These are phyloP conservation scores for Phytophthora sojae DNA, from an alignment of 352 stramenopile genomes.

Conservation along the genomic window DNA sequence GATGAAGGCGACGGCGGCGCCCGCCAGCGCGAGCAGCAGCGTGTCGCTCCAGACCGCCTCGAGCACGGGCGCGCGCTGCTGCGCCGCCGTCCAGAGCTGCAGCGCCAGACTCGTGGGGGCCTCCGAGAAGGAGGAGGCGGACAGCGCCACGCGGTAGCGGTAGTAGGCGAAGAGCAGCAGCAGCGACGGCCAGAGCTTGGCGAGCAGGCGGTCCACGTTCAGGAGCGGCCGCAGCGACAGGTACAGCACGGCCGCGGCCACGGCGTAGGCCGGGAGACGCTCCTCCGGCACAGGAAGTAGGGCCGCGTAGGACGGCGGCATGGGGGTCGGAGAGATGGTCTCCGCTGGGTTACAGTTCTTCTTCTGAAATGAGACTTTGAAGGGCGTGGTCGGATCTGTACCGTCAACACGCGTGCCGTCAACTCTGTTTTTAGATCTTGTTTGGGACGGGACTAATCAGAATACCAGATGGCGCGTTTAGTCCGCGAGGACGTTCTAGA, in stretches of 20 bases:
- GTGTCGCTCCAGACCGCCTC: conserved; percentile 55
- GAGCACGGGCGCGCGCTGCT: conserved; percentile 28
- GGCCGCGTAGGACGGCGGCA: conserved; percentile 32
- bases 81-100: conserved; percentile 36
- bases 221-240: conserved; percentile 66
- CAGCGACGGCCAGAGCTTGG: conserved; percentile 62
- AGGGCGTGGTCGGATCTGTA: neutral
- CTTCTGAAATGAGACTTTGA: conserved; percentile 4
- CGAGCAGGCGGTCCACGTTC: conserved; percentile 74
- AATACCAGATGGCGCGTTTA: conserved; percentile 24
- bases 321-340: conserved; percentile 2
- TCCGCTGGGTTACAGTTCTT: conserved; percentile 2
- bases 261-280: conserved; percentile 37
- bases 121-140: conserved; percentile 4
- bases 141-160: conserved; percentile 45
- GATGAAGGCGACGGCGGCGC: conserved; percentile 35
- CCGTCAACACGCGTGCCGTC: conserved; percentile 7
- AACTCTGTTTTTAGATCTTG: neutral
- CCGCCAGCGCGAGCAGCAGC: conserved; percentile 32
- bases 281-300: conserved; percentile 41
- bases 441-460: conserved; percentile 21
- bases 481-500: conserved; percentile 12
- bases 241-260: conserved; percentile 59
- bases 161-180: conserved; percentile 61
- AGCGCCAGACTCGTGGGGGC: conserved; percentile 43